These are phyloP conservation scores for Emericellopsis atlantica DNA, from an alignment of 2,329 filamentous ascomycete genomes.

Conservation along the genomic window DNA sequence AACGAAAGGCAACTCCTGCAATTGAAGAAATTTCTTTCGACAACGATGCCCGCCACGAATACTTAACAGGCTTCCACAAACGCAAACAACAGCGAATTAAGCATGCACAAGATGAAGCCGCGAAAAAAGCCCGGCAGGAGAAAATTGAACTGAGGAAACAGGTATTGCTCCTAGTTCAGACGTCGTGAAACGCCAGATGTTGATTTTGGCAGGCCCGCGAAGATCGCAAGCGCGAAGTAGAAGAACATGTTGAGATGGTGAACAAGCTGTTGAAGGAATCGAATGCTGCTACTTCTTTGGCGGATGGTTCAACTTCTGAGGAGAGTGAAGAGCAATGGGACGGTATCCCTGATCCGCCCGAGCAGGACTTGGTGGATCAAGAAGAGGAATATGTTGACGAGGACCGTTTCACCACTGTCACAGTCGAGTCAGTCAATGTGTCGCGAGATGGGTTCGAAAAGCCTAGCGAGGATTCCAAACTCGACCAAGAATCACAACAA, in stretches of 20 bases:
- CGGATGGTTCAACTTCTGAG: constrained; percentile 13
- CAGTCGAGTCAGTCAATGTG: constrained; percentile 76
- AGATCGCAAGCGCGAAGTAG: constrained; percentile 67
- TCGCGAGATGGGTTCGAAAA: constrained; percentile 60
- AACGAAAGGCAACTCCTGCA: constrained; percentile 44
- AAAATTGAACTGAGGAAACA: constrained; percentile 61
- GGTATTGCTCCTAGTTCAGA: constrained; percentile 31
- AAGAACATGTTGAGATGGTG: constrained; percentile 69
- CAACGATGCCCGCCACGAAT: constrained; percentile 65
- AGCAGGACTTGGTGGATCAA: constrained; percentile 50
- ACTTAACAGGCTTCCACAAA: constrained; percentile 93
- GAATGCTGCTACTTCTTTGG: constrained; percentile 24
- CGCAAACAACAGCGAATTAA: constrained; percentile 79
- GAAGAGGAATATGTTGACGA: constrained; percentile 96
- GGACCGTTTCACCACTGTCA: constrained; percentile 90
- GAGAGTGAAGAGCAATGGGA: constrained; percentile 37
- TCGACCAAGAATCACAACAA: constrained; percentile 16
- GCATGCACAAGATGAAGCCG: constrained; percentile 70
- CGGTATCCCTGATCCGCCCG: constrained; percentile 44
- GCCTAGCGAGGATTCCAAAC: constrained; percentile 13
- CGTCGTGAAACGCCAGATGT: background rate
- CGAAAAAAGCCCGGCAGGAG: constrained; percentile 66
- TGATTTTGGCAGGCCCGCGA: constrained; percentile 55
- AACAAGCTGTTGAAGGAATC: constrained; percentile 56
- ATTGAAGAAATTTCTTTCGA: constrained; percentile 84